These are phyloP conservation scores for Phytophthora sp. DNA, from an alignment of 352 stramenopile genomes.

Conservation along the genomic window DNA sequence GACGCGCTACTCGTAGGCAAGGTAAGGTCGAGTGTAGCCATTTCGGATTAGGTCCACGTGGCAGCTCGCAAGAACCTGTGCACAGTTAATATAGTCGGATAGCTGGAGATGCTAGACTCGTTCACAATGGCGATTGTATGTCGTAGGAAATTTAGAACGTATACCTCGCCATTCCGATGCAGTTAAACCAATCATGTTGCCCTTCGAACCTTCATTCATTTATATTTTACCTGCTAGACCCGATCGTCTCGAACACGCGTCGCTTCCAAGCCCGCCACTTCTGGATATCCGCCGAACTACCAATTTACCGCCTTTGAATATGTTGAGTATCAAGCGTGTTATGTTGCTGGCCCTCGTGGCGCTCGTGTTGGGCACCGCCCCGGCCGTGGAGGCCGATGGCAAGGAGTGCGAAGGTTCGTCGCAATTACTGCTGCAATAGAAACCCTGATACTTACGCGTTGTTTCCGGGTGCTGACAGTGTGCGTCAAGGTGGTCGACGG, in stretches of 20 bases:
- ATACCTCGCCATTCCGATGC: slow-evolving; percentile 15
- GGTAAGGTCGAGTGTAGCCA: slow-evolving; percentile 20
- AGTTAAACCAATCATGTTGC: not conserved
- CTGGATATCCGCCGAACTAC: slow-evolving; percentile 24
- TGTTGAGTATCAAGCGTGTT: slow-evolving; percentile 66
- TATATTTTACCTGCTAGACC: slow-evolving; percentile 5
- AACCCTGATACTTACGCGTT: slow-evolving; percentile 1
- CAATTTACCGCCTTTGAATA: slow-evolving; percentile 28
- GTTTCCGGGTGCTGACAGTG: slow-evolving; percentile 54
- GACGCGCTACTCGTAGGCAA: slow-evolving; percentile 72
- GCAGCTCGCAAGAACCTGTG: slow-evolving; percentile 23
- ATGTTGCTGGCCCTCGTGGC: slow-evolving; percentile 74
- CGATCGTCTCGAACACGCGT: slow-evolving; percentile 24
- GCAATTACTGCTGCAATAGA: not conserved
- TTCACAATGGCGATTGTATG: slow-evolving; percentile 9
- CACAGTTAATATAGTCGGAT: slow-evolving; percentile 41
- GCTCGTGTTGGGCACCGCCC: slow-evolving; percentile 49
- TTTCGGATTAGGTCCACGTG: slow-evolving; percentile 38
- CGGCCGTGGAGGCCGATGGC: slow-evolving; percentile 46
- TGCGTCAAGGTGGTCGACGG: slow-evolving; percentile 93
- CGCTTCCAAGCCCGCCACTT: slow-evolving; percentile 35
- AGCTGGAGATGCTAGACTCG: not conserved
- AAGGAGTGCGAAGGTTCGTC: slow-evolving; percentile 92
- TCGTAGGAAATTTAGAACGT: not conserved
- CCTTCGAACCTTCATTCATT: not conserved